Conservation (phyloP, 352 stramenopile genomes). For the Phytophthora niederhauseri region DNA sequence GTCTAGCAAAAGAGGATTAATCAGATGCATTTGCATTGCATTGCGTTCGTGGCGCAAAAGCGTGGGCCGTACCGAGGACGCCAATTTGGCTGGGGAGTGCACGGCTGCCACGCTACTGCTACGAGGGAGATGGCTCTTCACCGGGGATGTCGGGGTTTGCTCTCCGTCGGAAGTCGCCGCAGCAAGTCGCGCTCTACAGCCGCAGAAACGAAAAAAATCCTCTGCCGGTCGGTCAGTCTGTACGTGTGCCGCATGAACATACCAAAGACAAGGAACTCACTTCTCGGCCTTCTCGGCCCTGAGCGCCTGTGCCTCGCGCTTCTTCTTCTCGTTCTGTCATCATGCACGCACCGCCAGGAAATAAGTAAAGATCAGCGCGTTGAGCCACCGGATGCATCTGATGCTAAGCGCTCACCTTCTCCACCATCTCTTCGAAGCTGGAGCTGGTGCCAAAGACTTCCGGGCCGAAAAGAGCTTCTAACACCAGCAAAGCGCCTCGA, state of each 20-base stretch:
- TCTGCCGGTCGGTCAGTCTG: constrained; percentile 31
- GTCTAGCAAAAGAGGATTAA: constrained; percentile 7
- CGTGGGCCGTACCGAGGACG: constrained; percentile 15
- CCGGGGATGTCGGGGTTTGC: constrained; percentile 2
- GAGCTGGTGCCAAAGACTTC: constrained; percentile 64
- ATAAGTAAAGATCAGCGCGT: constrained; percentile 2
- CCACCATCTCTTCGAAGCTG: constrained; percentile 87
- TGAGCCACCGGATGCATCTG: constrained; percentile 11
- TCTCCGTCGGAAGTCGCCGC: constrained; percentile 7
- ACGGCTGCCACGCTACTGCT: constrained; percentile 16
- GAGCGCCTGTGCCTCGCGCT: constrained; percentile 29
- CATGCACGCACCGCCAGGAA: constrained; percentile 14
- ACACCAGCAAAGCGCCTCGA: constrained; percentile 70
- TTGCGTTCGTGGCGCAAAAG: background rate
- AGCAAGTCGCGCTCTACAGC: constrained; percentile 18
- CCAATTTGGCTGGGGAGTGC: constrained; percentile 18
- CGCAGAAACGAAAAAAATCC: constrained; percentile 33
- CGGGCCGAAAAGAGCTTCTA: constrained; percentile 66
- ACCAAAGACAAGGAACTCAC: constrained; percentile 13
- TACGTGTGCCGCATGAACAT: background rate
- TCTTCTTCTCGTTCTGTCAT: constrained; percentile 50
- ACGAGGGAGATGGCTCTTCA: constrained; percentile 17
- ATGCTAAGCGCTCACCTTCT: constrained; percentile 54
- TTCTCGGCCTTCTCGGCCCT: constrained; percentile 38
- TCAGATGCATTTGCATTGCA: constrained; percentile 11